These are phyloP conservation scores for Delonix regia DNA, from an alignment of 306 rosid genomes.

Conservation along the genomic window DNA sequence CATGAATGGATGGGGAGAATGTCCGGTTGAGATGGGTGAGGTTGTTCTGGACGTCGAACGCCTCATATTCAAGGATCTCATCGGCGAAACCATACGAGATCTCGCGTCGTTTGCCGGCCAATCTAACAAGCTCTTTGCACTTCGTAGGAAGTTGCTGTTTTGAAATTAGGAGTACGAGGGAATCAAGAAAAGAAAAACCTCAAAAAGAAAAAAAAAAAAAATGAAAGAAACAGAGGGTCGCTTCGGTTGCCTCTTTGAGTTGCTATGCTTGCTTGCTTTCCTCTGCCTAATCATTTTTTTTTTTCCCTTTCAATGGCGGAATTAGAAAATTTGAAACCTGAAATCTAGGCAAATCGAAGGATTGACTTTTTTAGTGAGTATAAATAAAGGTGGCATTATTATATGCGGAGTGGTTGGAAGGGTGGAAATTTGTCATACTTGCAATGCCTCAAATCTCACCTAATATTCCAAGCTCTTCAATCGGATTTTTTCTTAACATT, in stretches of 20 bases:
- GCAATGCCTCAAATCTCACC: neutral
- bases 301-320: conserved; percentile 29
- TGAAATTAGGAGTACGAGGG: conserved; percentile 43
- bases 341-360: conserved; percentile 47
- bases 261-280: conserved; percentile 1
- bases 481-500: neutral
- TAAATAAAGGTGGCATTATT: conserved; percentile 22
- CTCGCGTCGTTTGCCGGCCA: conserved; percentile 43
- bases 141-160: conserved; percentile 70
- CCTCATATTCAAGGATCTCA: conserved; percentile 80
- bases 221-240: conserved; percentile 15
- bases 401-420: neutral
- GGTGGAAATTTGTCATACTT: conserved; percentile 10
- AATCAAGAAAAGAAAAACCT: neutral
- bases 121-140: conserved; percentile 39
- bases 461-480: neutral
- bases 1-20: conserved; percentile 64
- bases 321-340: conserved; percentile 36
- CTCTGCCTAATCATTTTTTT: neutral
- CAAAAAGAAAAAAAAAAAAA: neutral
- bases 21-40: conserved; percentile 69
- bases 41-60: conserved; percentile 79
- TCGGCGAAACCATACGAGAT: conserved; percentile 77
- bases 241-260: conserved; percentile 27
- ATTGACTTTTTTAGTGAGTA: conserved; percentile 16